phyloP scores from a whole-genome alignment of 306 rosid species.

The Vachellia pachyceras region DNA sequence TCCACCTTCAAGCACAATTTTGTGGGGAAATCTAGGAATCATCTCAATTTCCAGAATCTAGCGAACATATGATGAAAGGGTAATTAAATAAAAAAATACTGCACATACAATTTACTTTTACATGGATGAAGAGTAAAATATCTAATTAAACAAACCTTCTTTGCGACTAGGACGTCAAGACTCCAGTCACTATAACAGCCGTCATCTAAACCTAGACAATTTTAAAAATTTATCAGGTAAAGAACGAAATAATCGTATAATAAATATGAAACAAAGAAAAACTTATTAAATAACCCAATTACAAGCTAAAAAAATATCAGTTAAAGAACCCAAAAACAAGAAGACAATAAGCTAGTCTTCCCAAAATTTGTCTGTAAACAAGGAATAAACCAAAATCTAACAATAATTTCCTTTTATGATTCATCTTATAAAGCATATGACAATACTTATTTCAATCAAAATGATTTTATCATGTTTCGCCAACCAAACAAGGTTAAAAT shows the following conservation, averaged over 20 bases:
- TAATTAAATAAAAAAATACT: conserved; percentile 24
- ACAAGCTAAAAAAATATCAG: not conserved
- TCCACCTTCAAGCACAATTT: conserved; percentile 92
- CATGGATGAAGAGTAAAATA: not conserved
- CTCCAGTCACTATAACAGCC: conserved; percentile 91
- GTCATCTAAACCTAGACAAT: conserved; percentile 62
- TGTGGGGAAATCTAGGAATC: conserved; percentile 72
- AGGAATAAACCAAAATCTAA: not conserved
- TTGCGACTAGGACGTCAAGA: conserved; percentile 67
- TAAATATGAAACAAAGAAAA: not conserved
- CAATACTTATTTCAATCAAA: conserved; percentile 1
- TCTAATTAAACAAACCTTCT: conserved; percentile 58
- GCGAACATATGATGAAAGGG: conserved; percentile 34
- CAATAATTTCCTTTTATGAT: not conserved
- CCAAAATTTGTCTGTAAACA: not conserved
- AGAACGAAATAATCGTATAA: not conserved
- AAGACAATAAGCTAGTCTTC: not conserved
- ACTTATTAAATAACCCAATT: conserved; percentile 14
- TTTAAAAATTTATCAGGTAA: conserved; percentile 28
- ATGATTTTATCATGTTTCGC: not conserved
- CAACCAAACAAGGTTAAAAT: not conserved
- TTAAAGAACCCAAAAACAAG: conserved; percentile 6
- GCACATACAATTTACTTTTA: not conserved
- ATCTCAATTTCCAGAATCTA: conserved; percentile 78
- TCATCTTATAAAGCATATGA: conserved; percentile 27